Percentiles rank a stretch among this genome's conserved stretches.
Evolutionary conservation across 2,329 filamentous ascomycete genomes (phyloP).

Genomic region (Stachybotrys chlorohalonatus): DNA sequence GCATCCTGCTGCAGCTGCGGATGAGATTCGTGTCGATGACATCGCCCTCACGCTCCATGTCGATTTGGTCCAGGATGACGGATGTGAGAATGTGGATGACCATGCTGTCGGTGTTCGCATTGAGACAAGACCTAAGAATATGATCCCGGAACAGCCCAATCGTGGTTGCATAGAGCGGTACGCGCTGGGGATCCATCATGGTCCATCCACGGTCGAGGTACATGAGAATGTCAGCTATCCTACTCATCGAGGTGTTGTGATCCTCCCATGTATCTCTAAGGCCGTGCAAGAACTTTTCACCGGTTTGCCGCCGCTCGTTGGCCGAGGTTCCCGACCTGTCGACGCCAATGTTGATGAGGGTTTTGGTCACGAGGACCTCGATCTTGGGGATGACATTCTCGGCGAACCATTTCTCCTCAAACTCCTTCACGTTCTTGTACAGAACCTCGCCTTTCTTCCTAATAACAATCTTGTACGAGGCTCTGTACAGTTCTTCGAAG

Average conservation of each 20-base stretch:
- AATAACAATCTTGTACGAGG: slow-evolving; percentile 87
- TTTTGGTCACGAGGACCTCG: slow-evolving; percentile 59
- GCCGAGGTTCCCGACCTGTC: slow-evolving; percentile 53
- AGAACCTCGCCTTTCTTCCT: slow-evolving; percentile 76
- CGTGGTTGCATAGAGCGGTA: slow-evolving; percentile 73
- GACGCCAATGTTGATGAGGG: slow-evolving; percentile 52
- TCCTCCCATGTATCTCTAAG: slow-evolving; percentile 77
- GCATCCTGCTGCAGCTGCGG: slow-evolving; percentile 78
- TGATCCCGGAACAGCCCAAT: slow-evolving; percentile 86
- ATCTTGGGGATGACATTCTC: slow-evolving; percentile 65
- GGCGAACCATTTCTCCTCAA: slow-evolving; percentile 75
- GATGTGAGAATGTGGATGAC: slow-evolving; percentile 69
- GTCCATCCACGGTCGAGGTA: slow-evolving; percentile 88
- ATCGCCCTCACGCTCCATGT: slow-evolving; percentile 86
- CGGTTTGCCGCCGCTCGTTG: slow-evolving; percentile 69
- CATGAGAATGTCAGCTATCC: slow-evolving; percentile 95
- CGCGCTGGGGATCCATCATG: slow-evolving; percentile 52
- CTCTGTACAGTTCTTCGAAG: slow-evolving; percentile 92
- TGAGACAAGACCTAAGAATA: slow-evolving; percentile 58
- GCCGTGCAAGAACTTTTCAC: slow-evolving; percentile 72
- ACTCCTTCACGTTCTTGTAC: slow-evolving; percentile 70
- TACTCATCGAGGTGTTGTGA: slow-evolving; percentile 88
- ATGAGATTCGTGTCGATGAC: slow-evolving; percentile 77
- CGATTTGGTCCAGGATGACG: slow-evolving; percentile 82
- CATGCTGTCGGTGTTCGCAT: slow-evolving; percentile 32